Base-by-base conservation (phyloP, 768 basidiomycete genomes). In the Podaxis rugospora region DNA sequence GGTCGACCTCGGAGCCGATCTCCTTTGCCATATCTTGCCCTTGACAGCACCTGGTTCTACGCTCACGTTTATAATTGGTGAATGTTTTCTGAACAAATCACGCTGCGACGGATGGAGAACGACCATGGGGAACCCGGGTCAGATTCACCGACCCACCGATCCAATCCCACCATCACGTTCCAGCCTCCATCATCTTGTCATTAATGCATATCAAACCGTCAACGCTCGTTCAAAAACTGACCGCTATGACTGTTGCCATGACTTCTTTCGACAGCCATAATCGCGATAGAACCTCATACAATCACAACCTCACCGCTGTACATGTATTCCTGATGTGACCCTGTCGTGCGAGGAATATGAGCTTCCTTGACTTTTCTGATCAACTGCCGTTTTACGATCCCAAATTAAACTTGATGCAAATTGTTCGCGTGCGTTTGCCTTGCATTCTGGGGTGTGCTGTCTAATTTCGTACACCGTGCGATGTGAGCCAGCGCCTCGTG, bases 81-180 rank as follows among this genome's bases (percentile, higher is more conserved):
- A 46, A 21, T 2, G 6, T 55, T 36, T 10, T 39, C 23, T 58
- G 47, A 58, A 51, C 35, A 28, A 13, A 37, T 37, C 32, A 21
- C 35, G 39, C 18, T 5, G 23, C 32, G 32, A 50, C 47, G 35
- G 27, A 35, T 21, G 52, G 37, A 39, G 28, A 18, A 28, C 35
- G 11, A 54, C 14, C 37, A 54, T 23, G 37, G 57, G 49, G 46
- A 51, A 57, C 53, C 44, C 35, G 47, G 63, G 51, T 57, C 63
- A 63, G 10, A 46, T 10, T 36, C 50, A 25, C 46, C 57, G 53
- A 51, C 53, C 53, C 27, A 7, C 56, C 42, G 62, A 47, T 14
- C 65, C 63, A 57, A 69, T 70, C 44, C 40, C 57, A 37, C 37
- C 49, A 58, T 25, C 57, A 54, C 52, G 11, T 23, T 44, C 40